These are phyloP conservation scores for Austroboletus novae-zelandiae DNA, from an alignment of 1,284 basidiomycete genomes.

Conservation along the genomic window DNA sequence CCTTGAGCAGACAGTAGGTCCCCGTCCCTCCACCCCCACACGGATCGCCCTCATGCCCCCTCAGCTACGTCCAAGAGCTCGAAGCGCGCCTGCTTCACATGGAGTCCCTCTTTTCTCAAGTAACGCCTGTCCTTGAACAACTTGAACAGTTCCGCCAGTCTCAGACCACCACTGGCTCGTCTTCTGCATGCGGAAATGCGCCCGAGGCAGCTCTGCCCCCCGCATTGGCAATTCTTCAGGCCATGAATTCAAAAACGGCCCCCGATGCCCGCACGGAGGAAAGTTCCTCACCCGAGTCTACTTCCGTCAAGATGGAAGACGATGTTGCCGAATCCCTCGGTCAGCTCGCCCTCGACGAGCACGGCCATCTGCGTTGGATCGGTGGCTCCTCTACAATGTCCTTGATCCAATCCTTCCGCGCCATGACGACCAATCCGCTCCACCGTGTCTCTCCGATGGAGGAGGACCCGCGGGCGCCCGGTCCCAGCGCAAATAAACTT, in stretches of 20 bases:
- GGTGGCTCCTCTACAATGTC: slow-evolving; percentile 90
- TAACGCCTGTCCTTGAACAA: slow-evolving; percentile 72
- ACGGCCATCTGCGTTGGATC: slow-evolving; percentile 90
- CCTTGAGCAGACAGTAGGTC: slow-evolving; percentile 79
- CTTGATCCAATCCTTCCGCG: slow-evolving; percentile 83
- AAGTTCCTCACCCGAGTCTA: slow-evolving; percentile 38
- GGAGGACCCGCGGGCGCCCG: slow-evolving; percentile 72
- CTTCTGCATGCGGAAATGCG: slow-evolving; percentile 31
- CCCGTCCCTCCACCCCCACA: slow-evolving; percentile 6
- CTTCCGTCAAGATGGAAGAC: slow-evolving; percentile 60
- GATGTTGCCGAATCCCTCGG: slow-evolving; percentile 81
- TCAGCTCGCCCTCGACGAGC: slow-evolving; percentile 83
- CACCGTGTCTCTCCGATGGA: slow-evolving; percentile 78
- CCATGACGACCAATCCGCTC: slow-evolving; percentile 69
- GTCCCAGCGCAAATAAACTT: slow-evolving; percentile 75
- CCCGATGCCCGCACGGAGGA: slow-evolving; percentile 30
- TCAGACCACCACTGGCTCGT: slow-evolving; percentile 28
- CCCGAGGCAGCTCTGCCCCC: slow-evolving; percentile 33
- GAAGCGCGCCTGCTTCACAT: slow-evolving; percentile 81
- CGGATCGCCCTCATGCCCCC: slow-evolving; percentile 18
- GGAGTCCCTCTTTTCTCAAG: slow-evolving; percentile 76
- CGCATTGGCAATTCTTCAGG: slow-evolving; percentile 40
- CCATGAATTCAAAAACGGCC: slow-evolving; percentile 42
- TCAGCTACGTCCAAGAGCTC: slow-evolving; percentile 83
- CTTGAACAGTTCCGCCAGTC: slow-evolving; percentile 52